A percentile compares a stretch with the other conserved stretches of the same genome.
Evolutionary conservation across 2,329 filamentous ascomycete species (phyloP).

Genomic region (Acrocalymma vagum): DNA sequence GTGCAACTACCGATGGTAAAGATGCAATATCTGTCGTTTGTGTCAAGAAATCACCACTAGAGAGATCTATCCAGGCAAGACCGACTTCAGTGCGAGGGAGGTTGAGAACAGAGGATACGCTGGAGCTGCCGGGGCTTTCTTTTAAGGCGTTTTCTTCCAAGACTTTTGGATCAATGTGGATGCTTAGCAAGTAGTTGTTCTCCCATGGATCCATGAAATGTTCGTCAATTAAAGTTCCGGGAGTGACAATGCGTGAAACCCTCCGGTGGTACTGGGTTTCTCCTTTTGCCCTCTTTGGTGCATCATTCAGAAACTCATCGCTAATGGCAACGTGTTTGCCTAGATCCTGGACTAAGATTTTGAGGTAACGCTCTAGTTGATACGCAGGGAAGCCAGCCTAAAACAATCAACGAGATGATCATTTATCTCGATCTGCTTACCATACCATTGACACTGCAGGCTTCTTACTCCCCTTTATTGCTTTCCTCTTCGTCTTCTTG

Average conservation of each 20-base stretch:
- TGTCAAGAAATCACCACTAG: slow-evolving; percentile 92
- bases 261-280: slow-evolving; percentile 84
- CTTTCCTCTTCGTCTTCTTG: slow-evolving; percentile 84
- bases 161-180: slow-evolving; percentile 65
- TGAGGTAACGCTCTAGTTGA: slow-evolving; percentile 91
- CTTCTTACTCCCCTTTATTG: slow-evolving; percentile 61
- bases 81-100: slow-evolving; percentile 66
- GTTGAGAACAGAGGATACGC: slow-evolving; percentile 41
- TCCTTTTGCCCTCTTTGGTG: slow-evolving; percentile 75
- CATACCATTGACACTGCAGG: slow-evolving; percentile 81
- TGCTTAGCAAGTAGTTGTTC: slow-evolving; percentile 90
- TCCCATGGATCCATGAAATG: slow-evolving; percentile 94
- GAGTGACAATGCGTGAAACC: slow-evolving; percentile 88
- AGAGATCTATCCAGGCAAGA: slow-evolving; percentile 92
- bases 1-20: slow-evolving; percentile 81
- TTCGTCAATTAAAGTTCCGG: slow-evolving; percentile 95
- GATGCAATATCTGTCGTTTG: slow-evolving; percentile 76
- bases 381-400: slow-evolving; percentile 93
- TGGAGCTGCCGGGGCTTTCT: slow-evolving; percentile 36
- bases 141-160: slow-evolving; percentile 31
- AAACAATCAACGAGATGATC: slow-evolving; percentile 13
- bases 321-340: slow-evolving; percentile 92
- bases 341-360: slow-evolving; percentile 89
- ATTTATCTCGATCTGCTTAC: no score
- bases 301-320: slow-evolving; percentile 85